A percentile compares a stretch with the other conserved stretches of the same genome.
Evolutionary conservation across 2,329 filamentous ascomycete species (phyloP).

Genomic region (Cladophialophora exuberans): DNA sequence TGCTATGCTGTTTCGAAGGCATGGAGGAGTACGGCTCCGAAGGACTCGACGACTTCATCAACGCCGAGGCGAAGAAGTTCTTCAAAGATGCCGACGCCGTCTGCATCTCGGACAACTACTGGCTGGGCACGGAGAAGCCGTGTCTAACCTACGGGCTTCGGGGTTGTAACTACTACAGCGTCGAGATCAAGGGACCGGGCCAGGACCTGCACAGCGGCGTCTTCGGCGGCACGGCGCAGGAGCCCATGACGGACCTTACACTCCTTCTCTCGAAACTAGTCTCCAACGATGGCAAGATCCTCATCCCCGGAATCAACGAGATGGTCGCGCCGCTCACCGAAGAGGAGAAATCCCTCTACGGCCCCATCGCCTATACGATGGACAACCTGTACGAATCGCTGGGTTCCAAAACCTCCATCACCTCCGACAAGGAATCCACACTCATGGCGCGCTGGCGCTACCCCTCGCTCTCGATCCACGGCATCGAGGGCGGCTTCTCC

Average conservation of each 20-base stretch:
- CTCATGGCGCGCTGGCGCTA: constrained; percentile 97
- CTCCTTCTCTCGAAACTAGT: constrained; percentile 82
- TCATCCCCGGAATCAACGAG: constrained; percentile 90
- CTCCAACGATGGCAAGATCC: constrained; percentile 87
- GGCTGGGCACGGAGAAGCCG: constrained; percentile 97
- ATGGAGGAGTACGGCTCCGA: constrained; percentile 99
- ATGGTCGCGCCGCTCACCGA: constrained; percentile 86
- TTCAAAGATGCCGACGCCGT: constrained; percentile 96
- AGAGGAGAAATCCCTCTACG: constrained; percentile 87
- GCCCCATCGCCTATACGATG: constrained; percentile 92
- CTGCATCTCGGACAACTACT: constrained; percentile 99
- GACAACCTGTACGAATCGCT: constrained; percentile 90
- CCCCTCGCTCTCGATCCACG: constrained; percentile 91
- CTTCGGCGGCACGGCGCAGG: constrained; percentile 93
- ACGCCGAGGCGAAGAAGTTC: constrained; percentile 86
- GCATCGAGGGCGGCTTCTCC: constrained; percentile 92
- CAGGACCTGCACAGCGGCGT: constrained; percentile 96
- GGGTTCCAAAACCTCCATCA: constrained; percentile 85
- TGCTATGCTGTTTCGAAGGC: constrained; percentile 99
- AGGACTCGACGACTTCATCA: constrained; percentile 92
- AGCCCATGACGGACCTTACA: constrained; percentile 96
- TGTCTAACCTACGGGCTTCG: constrained; percentile 96
- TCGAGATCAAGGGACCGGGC: constrained; percentile 87
- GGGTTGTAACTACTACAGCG: constrained; percentile 95
- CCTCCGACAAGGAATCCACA: constrained; percentile 84